These are phyloP conservation scores for Puccinia coronata DNA, from an alignment of 1,284 basidiomycete species.

Conservation along the genomic window DNA sequence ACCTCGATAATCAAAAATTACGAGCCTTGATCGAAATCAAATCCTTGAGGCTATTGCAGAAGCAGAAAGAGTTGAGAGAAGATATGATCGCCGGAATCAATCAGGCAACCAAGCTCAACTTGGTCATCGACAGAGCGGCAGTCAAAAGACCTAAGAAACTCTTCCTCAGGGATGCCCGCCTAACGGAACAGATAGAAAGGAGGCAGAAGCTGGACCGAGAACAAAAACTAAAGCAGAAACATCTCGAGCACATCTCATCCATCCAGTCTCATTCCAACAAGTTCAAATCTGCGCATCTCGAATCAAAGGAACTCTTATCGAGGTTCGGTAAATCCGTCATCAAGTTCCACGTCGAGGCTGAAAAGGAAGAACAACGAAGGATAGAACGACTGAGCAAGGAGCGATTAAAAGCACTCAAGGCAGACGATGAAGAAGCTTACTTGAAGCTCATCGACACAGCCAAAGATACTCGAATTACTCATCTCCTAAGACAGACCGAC, in stretches of 20 bases:
- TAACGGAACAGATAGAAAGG: slow-evolving; percentile 85
- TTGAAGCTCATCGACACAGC: slow-evolving; percentile 99
- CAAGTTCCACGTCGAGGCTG: slow-evolving; percentile 61
- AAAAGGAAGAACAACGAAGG: slow-evolving; percentile 64
- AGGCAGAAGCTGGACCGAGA: slow-evolving; percentile 91
- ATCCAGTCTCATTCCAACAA: slow-evolving; percentile 85
- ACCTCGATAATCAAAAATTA: slow-evolving; percentile 65
- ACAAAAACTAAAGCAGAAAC: slow-evolving; percentile 90
- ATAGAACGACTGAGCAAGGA: slow-evolving; percentile 96
- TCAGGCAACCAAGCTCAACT: slow-evolving; percentile 82
- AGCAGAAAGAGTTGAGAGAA: slow-evolving; percentile 82
- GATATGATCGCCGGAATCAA: slow-evolving; percentile 82
- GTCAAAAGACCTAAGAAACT: slow-evolving; percentile 87
- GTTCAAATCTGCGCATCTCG: slow-evolving; percentile 66
- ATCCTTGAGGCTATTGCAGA: slow-evolving; percentile 82
- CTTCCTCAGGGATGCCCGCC: slow-evolving; percentile 82
- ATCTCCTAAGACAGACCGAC: slow-evolving; percentile 91
- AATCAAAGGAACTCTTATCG: slow-evolving; percentile 56
- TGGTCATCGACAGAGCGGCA: slow-evolving; percentile 76
- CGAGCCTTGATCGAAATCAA: slow-evolving; percentile 93
- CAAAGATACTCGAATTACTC: slow-evolving; percentile 98
- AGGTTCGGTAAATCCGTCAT: slow-evolving; percentile 60
- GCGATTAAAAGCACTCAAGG: slow-evolving; percentile 95
- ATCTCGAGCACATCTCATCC: slow-evolving; percentile 85
- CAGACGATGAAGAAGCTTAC: slow-evolving; percentile 98